A percentile compares a stretch with the other conserved stretches of the same genome.
These are phyloP conservation scores for Pichia sp. DNA, from an alignment of 1,139 yeast species.

Conservation along the genomic window DNA sequence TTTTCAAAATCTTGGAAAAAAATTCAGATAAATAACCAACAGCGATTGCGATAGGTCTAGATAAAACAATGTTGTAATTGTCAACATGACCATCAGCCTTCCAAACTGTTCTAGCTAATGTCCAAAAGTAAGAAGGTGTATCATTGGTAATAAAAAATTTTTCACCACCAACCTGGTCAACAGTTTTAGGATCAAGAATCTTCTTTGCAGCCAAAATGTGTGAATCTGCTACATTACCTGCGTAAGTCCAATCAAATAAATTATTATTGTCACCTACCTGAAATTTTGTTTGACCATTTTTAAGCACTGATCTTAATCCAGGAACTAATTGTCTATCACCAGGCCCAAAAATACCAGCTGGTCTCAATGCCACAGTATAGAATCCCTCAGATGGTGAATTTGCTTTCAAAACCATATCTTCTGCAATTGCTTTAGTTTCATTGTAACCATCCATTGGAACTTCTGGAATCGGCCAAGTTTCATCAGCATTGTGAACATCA, in stretches of 20 bases:
- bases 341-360: slow-evolving; percentile 98
- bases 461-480: slow-evolving; percentile 85
- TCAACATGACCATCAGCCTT: slow-evolving; percentile 88
- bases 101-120: slow-evolving; percentile 94
- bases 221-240: slow-evolving; percentile 98
- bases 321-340: slow-evolving; percentile 97
- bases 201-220: slow-evolving; percentile 88
- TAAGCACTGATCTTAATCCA: slow-evolving; percentile 77
- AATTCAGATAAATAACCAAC: slow-evolving; percentile 77
- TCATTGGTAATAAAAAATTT: slow-evolving; percentile 89
- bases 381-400: slow-evolving; percentile 49
- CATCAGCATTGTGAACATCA: slow-evolving; percentile 86
- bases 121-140: slow-evolving; percentile 95
- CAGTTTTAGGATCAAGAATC: slow-evolving; percentile 41
- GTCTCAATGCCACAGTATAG: slow-evolving; percentile 79
- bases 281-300: slow-evolving; percentile 79
- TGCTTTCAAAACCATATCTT: slow-evolving; percentile 67
- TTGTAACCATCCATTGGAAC: slow-evolving; percentile 96
- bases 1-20: slow-evolving; percentile 60
- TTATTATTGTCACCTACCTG: slow-evolving; percentile 93
- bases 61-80: slow-evolving; percentile 58
- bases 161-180: slow-evolving; percentile 63
- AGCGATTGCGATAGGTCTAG: slow-evolving; percentile 63
- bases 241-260: slow-evolving; percentile 93
- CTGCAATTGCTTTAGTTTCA: slow-evolving; percentile 91